Conservation (phyloP, 768 basidiomycete species). For the Kwoniella dejecticola region DNA sequence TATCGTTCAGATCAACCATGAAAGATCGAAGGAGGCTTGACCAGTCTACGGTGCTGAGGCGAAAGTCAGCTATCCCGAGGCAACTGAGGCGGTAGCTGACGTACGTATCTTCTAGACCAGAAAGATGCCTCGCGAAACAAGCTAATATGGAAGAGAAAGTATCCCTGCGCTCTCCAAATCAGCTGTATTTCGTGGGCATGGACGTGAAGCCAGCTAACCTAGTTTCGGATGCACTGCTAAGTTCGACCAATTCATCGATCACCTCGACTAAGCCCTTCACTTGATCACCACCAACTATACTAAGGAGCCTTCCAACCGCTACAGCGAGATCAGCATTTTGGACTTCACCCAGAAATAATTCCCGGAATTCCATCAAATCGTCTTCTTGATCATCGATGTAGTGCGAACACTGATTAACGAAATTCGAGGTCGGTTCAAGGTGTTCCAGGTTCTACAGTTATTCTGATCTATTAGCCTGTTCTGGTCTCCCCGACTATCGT, state of each 20-base stretch:
- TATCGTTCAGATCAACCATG: slow-evolving; percentile 3
- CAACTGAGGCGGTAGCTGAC: background rate
- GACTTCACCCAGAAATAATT: slow-evolving; percentile 55
- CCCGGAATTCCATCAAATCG: slow-evolving; percentile 80
- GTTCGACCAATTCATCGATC: slow-evolving; percentile 3
- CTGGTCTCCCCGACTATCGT: no score
- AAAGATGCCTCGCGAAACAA: slow-evolving; percentile 4
- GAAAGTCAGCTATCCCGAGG: background rate
- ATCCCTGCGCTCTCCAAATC: background rate
- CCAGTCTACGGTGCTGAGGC: slow-evolving; percentile 12
- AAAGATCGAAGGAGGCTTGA: background rate
- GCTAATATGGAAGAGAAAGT: background rate
- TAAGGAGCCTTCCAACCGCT: background rate
- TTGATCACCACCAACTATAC: background rate
- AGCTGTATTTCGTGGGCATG: background rate
- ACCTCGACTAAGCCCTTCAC: background rate
- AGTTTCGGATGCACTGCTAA: background rate
- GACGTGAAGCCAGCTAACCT: background rate
- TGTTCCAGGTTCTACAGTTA: slow-evolving; percentile 71
- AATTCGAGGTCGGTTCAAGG: slow-evolving; percentile 69
- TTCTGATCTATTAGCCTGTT: background rate
- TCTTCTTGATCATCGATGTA: slow-evolving; percentile 88
- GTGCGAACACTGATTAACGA: slow-evolving; percentile 77
- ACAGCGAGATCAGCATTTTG: slow-evolving; percentile 14
- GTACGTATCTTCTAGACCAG: slow-evolving; percentile 1